Evolutionary conservation across 345 rosid species (phyloP).

Genomic region (Lumnitzera littorea): DNA sequence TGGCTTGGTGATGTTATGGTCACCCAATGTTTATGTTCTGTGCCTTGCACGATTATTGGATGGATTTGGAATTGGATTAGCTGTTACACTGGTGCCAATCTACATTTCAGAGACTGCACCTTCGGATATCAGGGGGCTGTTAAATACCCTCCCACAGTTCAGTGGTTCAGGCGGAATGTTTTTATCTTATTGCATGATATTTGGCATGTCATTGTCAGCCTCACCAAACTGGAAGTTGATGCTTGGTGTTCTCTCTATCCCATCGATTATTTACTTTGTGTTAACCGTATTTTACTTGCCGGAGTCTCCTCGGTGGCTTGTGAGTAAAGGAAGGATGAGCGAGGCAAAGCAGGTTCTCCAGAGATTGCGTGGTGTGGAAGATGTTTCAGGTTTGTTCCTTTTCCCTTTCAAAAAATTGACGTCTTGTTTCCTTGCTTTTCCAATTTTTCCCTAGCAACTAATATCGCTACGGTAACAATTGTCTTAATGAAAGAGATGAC

Average conservation of each 20-base stretch:
- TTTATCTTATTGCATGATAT: conserved; percentile 86
- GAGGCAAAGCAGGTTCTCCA: conserved; percentile 87
- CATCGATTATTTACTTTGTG: conserved; percentile 58
- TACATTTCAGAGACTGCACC: conserved; percentile 98
- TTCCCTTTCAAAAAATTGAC: not conserved
- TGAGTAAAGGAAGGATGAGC: conserved; percentile 88
- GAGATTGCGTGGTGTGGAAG: conserved; percentile 82
- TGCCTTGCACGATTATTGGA: conserved; percentile 76
- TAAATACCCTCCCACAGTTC: conserved; percentile 94
- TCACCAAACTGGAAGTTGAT: conserved; percentile 88
- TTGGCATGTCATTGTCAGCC: conserved; percentile 61
- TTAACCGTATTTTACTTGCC: conserved; percentile 81
- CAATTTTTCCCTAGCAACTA: not conserved
- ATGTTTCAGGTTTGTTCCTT: conserved; percentile 60
- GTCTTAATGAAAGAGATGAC: not conserved
- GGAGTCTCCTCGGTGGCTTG: conserved; percentile 98
- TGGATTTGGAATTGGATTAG: conserved; percentile 91
- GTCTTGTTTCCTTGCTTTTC: conserved; percentile 4
- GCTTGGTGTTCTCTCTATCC: conserved; percentile 92
- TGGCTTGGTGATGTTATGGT: conserved; percentile 89
- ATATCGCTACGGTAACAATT: not conserved
- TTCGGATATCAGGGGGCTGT: conserved; percentile 76
- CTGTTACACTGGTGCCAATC: conserved; percentile 84
- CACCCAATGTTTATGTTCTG: conserved; percentile 80
- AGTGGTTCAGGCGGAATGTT: conserved; percentile 95